Evolutionary conservation across 345 rosid species (phyloP), one percentile per base, ranked within the genome.

Genomic region (Ailanthus altissimus): DNA sequence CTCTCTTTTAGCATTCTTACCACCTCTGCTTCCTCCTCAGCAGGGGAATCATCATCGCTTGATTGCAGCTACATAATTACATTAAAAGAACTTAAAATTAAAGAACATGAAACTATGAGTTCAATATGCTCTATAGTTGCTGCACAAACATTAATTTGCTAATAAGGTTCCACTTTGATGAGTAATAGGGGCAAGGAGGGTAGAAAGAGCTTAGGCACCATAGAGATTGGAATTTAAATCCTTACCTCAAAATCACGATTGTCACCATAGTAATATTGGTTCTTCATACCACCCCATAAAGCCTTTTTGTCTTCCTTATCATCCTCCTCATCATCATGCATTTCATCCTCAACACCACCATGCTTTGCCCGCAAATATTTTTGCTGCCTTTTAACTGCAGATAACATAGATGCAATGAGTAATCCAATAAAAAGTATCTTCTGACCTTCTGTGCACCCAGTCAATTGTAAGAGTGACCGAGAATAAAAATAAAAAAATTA

Each of bases 21-120:
- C 64, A 80, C 97, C 77, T 90, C 97, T 20, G 78, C 85, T 83
- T 95, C 99, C 78, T 95, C 99, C 28, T 80, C 84, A 64, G 64
- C 86, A 56, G 83, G 84, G 51, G 85, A 86, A n/a, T 93, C 98
- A 67, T 93, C 93, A 74, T 95, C 98, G 72, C 97, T 93, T 61
- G 97, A 95, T 54, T 78, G 83, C 79, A 83, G 36, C 97, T 95
- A 78, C 62, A 78, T 83, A 64, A 43, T 20, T 15, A 50, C 15
- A 68, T 63, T 18, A 46, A 8, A 32, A 45, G 50, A 51, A n/a
- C n/a, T 60, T 64, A 60, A 47, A 9, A 2, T 70, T 47, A 65
- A 28, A 47, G 7, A 5, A 5, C 28, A 36, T 28, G 72, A 23
- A 59, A 62, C 38, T 49, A 65, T 45, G 49, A 36, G 43, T n/a